Conservation (phyloP, 441 rosid species). For the Biscutella laevigata region DNA sequence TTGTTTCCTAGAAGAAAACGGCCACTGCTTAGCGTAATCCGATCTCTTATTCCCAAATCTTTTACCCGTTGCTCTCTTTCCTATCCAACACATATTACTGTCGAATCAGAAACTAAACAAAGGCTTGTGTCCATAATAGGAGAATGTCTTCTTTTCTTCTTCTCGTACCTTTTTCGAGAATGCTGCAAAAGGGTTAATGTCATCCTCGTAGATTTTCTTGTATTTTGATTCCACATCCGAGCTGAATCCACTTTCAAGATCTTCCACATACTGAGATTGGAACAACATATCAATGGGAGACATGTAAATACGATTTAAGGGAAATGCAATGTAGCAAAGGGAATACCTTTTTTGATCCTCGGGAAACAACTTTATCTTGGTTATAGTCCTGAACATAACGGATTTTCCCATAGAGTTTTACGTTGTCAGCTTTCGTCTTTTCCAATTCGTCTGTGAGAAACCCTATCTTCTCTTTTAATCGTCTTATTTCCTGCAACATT, state of each 20-base stretch:
- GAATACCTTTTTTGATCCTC: conserved; percentile 83
- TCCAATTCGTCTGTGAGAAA: conserved; percentile 65
- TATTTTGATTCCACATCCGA: conserved; percentile 96
- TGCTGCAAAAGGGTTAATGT: conserved; percentile 97
- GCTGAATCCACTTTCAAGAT: conserved; percentile 86
- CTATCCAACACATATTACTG: conserved; percentile 27
- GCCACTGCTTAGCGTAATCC: conserved; percentile 90
- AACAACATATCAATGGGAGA: not conserved
- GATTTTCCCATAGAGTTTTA: conserved; percentile 89
- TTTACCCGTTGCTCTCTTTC: conserved; percentile 94
- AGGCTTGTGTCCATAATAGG: too few species aligned
- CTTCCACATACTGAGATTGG: conserved; percentile 57
- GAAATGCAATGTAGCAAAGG: conserved; percentile 2
- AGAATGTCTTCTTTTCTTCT: too few species aligned
- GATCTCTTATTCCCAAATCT: conserved; percentile 92
- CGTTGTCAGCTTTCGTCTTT: conserved; percentile 91
- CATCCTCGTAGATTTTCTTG: conserved; percentile 97
- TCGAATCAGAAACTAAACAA: too few species aligned
- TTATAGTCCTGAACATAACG: conserved; percentile 95
- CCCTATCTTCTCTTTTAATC: conserved; percentile 83
- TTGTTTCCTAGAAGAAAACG: conserved; percentile 92
- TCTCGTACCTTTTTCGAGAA: conserved; percentile 82
- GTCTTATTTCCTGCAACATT: conserved; percentile 65
- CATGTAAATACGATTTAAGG: not conserved
- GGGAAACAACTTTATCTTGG: conserved; percentile 80